Base-by-base conservation (phyloP, 164 flowering plant species). In the Dillenia turbinata region DNA sequence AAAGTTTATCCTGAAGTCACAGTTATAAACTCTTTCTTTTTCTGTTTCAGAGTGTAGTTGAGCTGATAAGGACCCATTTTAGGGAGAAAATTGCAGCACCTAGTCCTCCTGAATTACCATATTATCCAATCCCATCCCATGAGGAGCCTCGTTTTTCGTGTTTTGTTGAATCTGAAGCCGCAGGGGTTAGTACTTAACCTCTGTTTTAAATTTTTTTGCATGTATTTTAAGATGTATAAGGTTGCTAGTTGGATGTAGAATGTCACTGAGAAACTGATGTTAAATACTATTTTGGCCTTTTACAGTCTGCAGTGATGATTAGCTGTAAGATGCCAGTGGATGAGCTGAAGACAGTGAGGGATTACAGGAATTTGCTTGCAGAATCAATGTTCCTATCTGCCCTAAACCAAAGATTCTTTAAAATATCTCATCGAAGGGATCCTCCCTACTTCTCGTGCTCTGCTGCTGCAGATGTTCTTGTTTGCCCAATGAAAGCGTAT, bases 151-250 rank as follows among this genome's bases (percentile, higher is more conserved):
- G 91, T 2, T 87, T 82, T 80, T 93, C 97, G 69, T 88, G 89
- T 72, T 88, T 89, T 61, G 83, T 83, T 67, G 98, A 93, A 75
- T 86, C 97, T 66, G 98, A 93, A 82, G 96, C 97, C 68, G 88
- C 88, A 61, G 97, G 98, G 89, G 98, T 92, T 49, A 82, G 88
- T 81, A 26, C 12, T 54, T n/a, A 15, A 2, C 10, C 5, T 10
- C 24, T 60, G 12, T 47, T 60, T 49, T 14, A 53, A 47, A 2
- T 64, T 10, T n/a, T 13, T 11, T 3, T 66, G 44, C 45, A 65
- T 14, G 11, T 56, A 9, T 33, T 19, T 19, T 19, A 19, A 19
- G 22, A 19, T 19, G 22, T 19, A 19, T 19, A 19, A 19, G 22
- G 22, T 19, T 19, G 22, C 22, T 19, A 19, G 22, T 19, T 19